Evolutionary conservation across 805 yeast species (phyloP).

Genomic region (Cyberlindnera sargentensis): DNA sequence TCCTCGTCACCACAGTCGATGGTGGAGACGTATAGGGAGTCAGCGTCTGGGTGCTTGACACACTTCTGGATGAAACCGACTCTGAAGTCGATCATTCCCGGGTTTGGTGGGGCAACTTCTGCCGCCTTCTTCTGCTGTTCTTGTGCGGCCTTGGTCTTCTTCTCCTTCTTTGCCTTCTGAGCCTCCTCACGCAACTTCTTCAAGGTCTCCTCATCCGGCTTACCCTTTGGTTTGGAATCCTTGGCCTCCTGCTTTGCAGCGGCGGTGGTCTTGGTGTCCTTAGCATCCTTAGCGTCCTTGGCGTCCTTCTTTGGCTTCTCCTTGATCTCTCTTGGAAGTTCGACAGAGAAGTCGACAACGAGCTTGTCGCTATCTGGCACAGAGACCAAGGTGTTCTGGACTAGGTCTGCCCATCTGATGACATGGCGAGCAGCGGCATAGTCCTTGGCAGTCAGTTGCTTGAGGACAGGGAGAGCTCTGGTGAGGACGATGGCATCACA

Average conservation of each 20-base stretch:
- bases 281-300: constrained; percentile 18
- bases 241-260: constrained; percentile 34
- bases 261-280: constrained; percentile 22
- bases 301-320: constrained; percentile 45
- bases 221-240: constrained; percentile 29
- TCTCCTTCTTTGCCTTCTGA: constrained; percentile 57
- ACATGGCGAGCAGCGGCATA: constrained; percentile 71
- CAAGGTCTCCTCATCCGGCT: constrained; percentile 42
- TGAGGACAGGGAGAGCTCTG: constrained; percentile 51
- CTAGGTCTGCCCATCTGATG: constrained; percentile 85
- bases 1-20: constrained; percentile 94
- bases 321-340: constrained; percentile 69
- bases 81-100: constrained; percentile 84
- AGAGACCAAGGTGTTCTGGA: constrained; percentile 61
- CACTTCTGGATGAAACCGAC: constrained; percentile 98
- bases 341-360: constrained; percentile 49
- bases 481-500: constrained; percentile 69
- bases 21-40: constrained; percentile 91
- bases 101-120: constrained; percentile 58
- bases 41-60: constrained; percentile 96
- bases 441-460: constrained; percentile 46
- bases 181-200: constrained; percentile 44
- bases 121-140: constrained; percentile 49
- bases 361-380: constrained; percentile 50
- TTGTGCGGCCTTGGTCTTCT: constrained; percentile 40